Percentiles rank a stretch among this genome's conserved stretches.
Evolutionary conservation across 1,284 basidiomycete species (phyloP).

Genomic region (Agroathelia rolfsii): DNA sequence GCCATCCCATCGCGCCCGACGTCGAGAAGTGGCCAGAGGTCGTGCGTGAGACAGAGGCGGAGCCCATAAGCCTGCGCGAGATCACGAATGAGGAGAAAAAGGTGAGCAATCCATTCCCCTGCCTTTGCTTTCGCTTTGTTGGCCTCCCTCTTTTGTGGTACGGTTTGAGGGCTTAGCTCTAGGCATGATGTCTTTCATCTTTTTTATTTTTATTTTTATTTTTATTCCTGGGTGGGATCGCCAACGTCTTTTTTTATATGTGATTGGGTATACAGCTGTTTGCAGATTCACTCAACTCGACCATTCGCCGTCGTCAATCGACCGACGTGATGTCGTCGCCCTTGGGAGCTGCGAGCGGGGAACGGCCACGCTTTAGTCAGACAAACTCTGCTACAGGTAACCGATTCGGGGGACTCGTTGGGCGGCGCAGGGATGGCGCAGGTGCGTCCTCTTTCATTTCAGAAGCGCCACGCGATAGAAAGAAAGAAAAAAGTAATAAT

Average conservation of each 20-base stretch:
- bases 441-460: conserved; percentile 29
- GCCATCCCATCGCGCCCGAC: conserved; percentile 74
- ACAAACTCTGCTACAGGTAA: conserved; percentile 38
- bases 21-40: conserved; percentile 82
- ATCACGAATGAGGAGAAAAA: conserved; percentile 81
- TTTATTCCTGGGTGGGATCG: conserved; percentile 14
- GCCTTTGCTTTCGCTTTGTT: no score
- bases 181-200: conserved; percentile 9
- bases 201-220: conserved; percentile 13
- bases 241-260: conserved; percentile 10
- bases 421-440: conserved; percentile 56
- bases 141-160: no score
- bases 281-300: conserved; percentile 66
- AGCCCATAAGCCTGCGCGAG: conserved; percentile 72
- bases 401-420: conserved; percentile 48
- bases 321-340: conserved; percentile 55
- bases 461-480: not conserved
- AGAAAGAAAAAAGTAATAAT: no score
- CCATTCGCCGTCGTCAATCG: conserved; percentile 72
- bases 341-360: conserved; percentile 41
- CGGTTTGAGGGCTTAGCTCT: conserved; percentile 2
- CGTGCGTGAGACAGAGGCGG: conserved; percentile 62
- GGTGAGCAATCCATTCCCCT: conserved; percentile 39
- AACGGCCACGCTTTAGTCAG: conserved; percentile 49
- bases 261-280: conserved; percentile 43